Percentiles rank a stretch among this genome's conserved stretches.
Evolutionary conservation across 352 stramenopile genomes (phyloP).

Genomic region (Phytophthora pluvialis): DNA sequence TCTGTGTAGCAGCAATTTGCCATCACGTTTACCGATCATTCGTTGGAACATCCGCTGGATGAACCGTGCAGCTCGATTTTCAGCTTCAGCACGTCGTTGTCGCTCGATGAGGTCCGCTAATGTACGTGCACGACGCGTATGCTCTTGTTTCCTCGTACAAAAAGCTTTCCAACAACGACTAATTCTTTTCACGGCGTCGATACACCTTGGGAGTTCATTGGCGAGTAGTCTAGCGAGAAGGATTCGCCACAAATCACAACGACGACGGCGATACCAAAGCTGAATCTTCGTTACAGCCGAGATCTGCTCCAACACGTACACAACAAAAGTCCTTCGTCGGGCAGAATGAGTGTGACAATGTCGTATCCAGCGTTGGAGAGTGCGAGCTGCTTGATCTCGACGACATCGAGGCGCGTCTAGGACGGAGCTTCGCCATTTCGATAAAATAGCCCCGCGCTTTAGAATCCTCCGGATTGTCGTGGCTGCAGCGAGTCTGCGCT

Average conservation of each 20-base stretch:
- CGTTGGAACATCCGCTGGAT: conserved; percentile 49
- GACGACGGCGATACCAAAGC: conserved; percentile 38
- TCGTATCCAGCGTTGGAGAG: conserved; percentile 27
- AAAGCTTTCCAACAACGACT: conserved; percentile 34
- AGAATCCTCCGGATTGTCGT: conserved; percentile 16
- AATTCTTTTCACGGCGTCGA: conserved; percentile 24
- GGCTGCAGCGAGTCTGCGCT: conserved; percentile 8
- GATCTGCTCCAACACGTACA: conserved; percentile 15
- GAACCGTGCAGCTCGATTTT: conserved; percentile 24
- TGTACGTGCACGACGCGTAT: not conserved
- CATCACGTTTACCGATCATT: conserved; percentile 37
- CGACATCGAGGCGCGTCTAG: conserved; percentile 1
- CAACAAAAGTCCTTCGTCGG: not conserved
- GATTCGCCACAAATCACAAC: conserved; percentile 41
- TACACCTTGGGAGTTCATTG: conserved; percentile 37
- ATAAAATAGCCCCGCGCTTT: conserved; percentile 1
- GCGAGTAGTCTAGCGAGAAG: conserved; percentile 37
- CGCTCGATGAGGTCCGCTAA: conserved; percentile 34
- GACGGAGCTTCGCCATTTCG: conserved; percentile 15
- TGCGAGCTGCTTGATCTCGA: conserved; percentile 19
- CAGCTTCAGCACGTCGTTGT: conserved; percentile 30
- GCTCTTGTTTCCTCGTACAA: conserved; percentile 13
- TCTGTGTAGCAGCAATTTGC: conserved; percentile 43
- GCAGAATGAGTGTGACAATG: not conserved
- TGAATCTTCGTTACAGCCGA: conserved; percentile 46